These are phyloP conservation scores for Magnusiomyces sp. DNA, from an alignment of 1,139 yeast genomes.

Conservation along the genomic window DNA sequence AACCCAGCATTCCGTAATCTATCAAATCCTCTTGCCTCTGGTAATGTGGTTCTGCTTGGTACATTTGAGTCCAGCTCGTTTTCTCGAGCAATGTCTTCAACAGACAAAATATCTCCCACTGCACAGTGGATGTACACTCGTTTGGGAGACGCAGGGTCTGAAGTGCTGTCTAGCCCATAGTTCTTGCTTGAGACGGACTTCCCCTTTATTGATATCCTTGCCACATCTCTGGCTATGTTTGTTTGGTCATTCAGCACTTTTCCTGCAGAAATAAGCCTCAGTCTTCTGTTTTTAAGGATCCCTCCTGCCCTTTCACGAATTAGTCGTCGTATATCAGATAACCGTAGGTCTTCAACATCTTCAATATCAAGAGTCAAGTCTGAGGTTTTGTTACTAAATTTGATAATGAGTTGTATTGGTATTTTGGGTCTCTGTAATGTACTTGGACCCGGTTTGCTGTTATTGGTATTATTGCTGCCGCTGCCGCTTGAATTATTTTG, in stretches of 20 bases:
- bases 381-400: conserved; percentile 41
- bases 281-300: conserved; percentile 38
- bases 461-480: too few relatives aligned
- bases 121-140: conserved; percentile 66
- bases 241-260: conserved; percentile 55
- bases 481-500: too few relatives aligned
- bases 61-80: conserved; percentile 47
- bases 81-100: conserved; percentile 55
- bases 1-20: conserved; percentile 77
- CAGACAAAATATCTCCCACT: conserved; percentile 59
- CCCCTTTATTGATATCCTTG: conserved; percentile 25
- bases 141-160: conserved; percentile 13
- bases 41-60: conserved; percentile 45
- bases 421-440: too few relatives aligned
- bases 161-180: too few relatives aligned
- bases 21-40: conserved; percentile 81
- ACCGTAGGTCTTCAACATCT: conserved; percentile 33
- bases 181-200: conserved; percentile 13
- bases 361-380: conserved; percentile 40
- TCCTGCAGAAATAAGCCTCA: conserved; percentile 70
- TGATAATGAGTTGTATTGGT: conserved; percentile 40
- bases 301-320: conserved; percentile 33
- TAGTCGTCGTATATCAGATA: conserved; percentile 38
- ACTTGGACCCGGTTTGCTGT: too few relatives aligned
- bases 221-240: conserved; percentile 45